Conservation (phyloP, 257 asterid species). For the Primulina huaijiensis region DNA sequence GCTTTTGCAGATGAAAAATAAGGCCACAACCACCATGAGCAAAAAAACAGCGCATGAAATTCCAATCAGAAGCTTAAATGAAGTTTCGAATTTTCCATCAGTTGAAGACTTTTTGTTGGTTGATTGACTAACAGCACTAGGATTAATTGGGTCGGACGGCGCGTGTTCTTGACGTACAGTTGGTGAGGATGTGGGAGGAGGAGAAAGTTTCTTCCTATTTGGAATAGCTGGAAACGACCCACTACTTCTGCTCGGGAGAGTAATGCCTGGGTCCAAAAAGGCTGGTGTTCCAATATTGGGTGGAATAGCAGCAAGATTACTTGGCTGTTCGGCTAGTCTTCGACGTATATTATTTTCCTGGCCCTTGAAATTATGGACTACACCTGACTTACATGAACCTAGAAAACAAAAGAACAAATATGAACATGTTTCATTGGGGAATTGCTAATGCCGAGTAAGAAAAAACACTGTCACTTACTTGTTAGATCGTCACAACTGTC, state of each 20-base stretch:
- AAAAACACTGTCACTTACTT: constrained; percentile 36
- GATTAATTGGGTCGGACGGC: constrained; percentile 23
- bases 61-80: constrained; percentile 48
- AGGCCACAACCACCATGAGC: constrained; percentile 30
- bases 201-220: constrained; percentile 35
- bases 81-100: constrained; percentile 26
- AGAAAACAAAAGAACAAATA: constrained; percentile 23
- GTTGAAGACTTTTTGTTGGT: constrained; percentile 23
- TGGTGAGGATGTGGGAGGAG: constrained; percentile 26
- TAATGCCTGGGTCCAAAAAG: constrained; percentile 25
- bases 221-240: constrained; percentile 82
- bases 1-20: constrained; percentile 49
- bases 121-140: constrained; percentile 31
- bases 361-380: constrained; percentile 29
- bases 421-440: neutral
- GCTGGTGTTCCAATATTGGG: constrained; percentile 30
- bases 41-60: constrained; percentile 37
- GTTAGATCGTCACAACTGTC: constrained; percentile 37
- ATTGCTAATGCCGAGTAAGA: neutral
- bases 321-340: constrained; percentile 46
- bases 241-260: constrained; percentile 72
- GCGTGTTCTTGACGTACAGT: constrained; percentile 24
- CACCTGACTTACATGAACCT: constrained; percentile 40
- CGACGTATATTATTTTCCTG: constrained; percentile 42
- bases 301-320: constrained; percentile 56